Evolutionary conservation across 2,329 filamentous ascomycete species (phyloP).

Genomic region (Leptographium wingfieldii): DNA sequence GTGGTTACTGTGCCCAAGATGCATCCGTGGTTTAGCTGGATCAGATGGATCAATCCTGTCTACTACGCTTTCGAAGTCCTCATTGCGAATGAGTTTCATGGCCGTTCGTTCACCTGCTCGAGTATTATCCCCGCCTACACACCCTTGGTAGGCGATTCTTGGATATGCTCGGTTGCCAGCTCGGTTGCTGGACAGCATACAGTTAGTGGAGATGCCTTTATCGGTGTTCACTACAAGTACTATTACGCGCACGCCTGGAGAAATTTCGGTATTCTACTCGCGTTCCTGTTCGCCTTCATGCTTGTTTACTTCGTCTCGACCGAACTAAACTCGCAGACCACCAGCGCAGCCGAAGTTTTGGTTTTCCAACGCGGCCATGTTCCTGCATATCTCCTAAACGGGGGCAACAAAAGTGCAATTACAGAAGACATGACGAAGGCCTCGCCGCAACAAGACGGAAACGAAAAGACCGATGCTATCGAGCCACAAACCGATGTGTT

Average conservation of each 20-base stretch:
- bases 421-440: background rate
- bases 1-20: slow-evolving; percentile 51
- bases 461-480: slow-evolving; percentile 14
- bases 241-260: slow-evolving; percentile 50
- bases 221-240: slow-evolving; percentile 43
- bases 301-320: slow-evolving; percentile 32
- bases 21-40: slow-evolving; percentile 69
- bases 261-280: slow-evolving; percentile 48
- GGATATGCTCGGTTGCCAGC: slow-evolving; percentile 48
- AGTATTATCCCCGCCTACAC: slow-evolving; percentile 26
- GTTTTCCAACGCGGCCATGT: slow-evolving; percentile 18
- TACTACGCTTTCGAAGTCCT: slow-evolving; percentile 69
- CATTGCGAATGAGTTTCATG: slow-evolving; percentile 71
- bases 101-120: slow-evolving; percentile 43
- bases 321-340: slow-evolving; percentile 27
- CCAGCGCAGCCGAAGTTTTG: slow-evolving; percentile 4
- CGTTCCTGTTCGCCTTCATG: slow-evolving; percentile 47
- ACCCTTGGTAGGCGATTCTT: slow-evolving; percentile 24
- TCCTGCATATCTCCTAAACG: slow-evolving; percentile 55
- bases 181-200: slow-evolving; percentile 35
- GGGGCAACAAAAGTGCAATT: background rate
- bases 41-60: slow-evolving; percentile 68
- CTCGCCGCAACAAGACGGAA: background rate
- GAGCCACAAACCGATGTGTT: slow-evolving; percentile 61
- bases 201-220: slow-evolving; percentile 47